phyloP scores from a whole-genome alignment of 2,329 filamentous ascomycete species.

The Nemania sp. region DNA sequence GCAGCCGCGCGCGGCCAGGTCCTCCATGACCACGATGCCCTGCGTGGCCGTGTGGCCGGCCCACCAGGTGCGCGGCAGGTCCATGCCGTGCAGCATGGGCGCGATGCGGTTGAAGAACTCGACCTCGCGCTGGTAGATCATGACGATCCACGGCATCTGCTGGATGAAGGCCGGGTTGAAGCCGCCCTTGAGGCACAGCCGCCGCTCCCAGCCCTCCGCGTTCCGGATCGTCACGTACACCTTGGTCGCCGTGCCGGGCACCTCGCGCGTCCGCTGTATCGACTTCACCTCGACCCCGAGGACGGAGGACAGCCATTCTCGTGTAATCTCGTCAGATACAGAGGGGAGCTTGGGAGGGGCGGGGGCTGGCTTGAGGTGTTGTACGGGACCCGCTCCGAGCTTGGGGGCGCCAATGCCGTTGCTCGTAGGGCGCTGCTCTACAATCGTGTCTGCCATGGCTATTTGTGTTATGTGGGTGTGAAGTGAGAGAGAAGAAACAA shows the following conservation, averaged over 20 bases:
- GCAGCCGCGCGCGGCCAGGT: constrained; percentile 42
- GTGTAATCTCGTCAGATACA: constrained; percentile 42
- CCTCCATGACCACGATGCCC: constrained; percentile 48
- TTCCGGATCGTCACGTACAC: constrained; percentile 41
- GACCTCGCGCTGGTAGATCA: constrained; percentile 47
- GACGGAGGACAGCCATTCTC: constrained; percentile 43
- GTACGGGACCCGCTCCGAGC: constrained; percentile 8
- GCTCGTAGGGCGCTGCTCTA: constrained; percentile 23
- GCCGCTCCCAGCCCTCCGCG: constrained; percentile 33
- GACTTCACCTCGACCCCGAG: constrained; percentile 41
- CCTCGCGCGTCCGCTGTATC: constrained; percentile 34
- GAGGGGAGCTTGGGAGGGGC: constrained; percentile 34
- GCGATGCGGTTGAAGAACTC: constrained; percentile 48
- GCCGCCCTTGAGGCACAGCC: constrained; percentile 47
- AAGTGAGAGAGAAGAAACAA: background rate
- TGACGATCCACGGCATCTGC: constrained; percentile 44
- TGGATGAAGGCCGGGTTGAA: constrained; percentile 47
- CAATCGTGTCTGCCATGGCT: constrained; percentile 29
- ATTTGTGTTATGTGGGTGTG: background rate
- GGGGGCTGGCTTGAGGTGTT: constrained; percentile 5
- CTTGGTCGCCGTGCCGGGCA: constrained; percentile 46
- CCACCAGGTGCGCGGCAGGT: constrained; percentile 44
- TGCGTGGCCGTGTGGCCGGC: constrained; percentile 42
- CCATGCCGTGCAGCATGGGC: constrained; percentile 42
- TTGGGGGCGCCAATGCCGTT: constrained; percentile 7